A percentile compares a stretch with the other conserved stretches of the same genome.
These are phyloP conservation scores for Vinca minor DNA, from an alignment of 257 asterid genomes.

Conservation along the genomic window DNA sequence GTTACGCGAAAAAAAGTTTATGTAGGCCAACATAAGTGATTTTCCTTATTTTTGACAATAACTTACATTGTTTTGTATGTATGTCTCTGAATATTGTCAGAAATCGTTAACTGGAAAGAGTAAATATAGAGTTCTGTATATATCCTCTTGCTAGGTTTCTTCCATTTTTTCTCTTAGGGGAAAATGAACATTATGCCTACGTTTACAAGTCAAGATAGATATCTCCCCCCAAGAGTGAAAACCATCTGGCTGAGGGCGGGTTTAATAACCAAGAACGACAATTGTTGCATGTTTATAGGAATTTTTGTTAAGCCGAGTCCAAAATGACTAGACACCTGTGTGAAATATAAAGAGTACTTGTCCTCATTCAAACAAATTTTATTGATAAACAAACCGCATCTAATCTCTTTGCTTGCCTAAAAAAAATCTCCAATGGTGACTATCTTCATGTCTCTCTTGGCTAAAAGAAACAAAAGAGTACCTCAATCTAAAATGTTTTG, in stretches of 20 bases:
- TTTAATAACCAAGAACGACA: too few relatives aligned
- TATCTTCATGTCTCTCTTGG: neutral
- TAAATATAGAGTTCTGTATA: too few relatives aligned
- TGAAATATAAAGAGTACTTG: neutral
- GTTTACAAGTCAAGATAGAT: too few relatives aligned
- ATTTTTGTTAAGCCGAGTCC: too few relatives aligned
- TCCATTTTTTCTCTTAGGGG: too few relatives aligned
- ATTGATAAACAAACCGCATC: neutral
- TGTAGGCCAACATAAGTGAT: neutral
- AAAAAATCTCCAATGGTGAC: conserved; percentile 9
- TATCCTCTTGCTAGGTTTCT: too few relatives aligned
- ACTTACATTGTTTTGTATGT: neutral
- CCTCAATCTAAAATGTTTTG: conserved; percentile 18
- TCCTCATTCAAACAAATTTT: neutral
- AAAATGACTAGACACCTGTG: too few relatives aligned
- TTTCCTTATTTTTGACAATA: neutral
- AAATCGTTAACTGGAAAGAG: neutral
- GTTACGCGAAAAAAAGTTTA: too few relatives aligned
- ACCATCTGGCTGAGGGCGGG: too few relatives aligned
- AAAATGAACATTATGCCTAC: too few relatives aligned
- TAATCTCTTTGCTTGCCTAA: conserved; percentile 1
- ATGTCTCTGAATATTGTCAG: conserved; percentile 1
- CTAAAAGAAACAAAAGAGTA: conserved; percentile 9
- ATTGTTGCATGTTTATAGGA: too few relatives aligned
- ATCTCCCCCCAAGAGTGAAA: too few relatives aligned